Evolutionary conservation across 2,329 filamentous ascomycete genomes (phyloP), one percentile per base, ranked within the genome.

Genomic region (Blastomyces emzantsi): DNA sequence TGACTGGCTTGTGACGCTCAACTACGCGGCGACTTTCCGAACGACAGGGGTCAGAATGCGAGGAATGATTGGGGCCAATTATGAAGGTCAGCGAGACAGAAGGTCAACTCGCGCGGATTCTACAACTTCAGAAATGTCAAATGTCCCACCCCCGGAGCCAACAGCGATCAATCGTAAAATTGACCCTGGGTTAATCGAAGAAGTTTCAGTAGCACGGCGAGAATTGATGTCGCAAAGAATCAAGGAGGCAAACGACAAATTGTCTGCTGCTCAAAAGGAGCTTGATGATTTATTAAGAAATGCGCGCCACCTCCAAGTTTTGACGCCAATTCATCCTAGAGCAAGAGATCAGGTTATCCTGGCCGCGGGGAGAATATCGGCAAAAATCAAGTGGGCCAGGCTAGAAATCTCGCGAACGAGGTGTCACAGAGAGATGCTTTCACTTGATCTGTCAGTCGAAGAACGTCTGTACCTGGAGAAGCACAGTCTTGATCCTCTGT

Each of bases 1-100:
- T 70, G 94, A 99, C 73, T 99, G 94, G 94, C 80, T 99, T 36
- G 90, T 90, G 8, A 94, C 96, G 71, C 83, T 99, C 65, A 99
- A 99, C 74, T 97, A 97, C 73, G 93, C 93, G 43, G 92, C 94
- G 9, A 90, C 94, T 0, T 97, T 97, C 75, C 85, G 91, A 69
- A 96, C 92, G 0, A 90, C 92, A 6, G 92, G 93, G 15, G 91
- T 97, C 6, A 85, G 91, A 54, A 95, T 96, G 82, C 85, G 93
- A 69, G 92, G 92, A 28, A 88, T 96, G 63, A 83, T 94, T 61
- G 92, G 90, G 15, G 89, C 88, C 6, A 87, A 88, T 69, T 94
- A 96, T 70, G 91, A 96, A 71, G 90, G 90, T 2, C 67, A 66
- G 49, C 64, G 84, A 63, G 83, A 85, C 59, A 60, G 41, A 41